Evolutionary conservation across 139 green algal genomes (phyloP), one percentile per base, ranked within the genome.

Genomic region (Yamagishiella unicocca): DNA sequence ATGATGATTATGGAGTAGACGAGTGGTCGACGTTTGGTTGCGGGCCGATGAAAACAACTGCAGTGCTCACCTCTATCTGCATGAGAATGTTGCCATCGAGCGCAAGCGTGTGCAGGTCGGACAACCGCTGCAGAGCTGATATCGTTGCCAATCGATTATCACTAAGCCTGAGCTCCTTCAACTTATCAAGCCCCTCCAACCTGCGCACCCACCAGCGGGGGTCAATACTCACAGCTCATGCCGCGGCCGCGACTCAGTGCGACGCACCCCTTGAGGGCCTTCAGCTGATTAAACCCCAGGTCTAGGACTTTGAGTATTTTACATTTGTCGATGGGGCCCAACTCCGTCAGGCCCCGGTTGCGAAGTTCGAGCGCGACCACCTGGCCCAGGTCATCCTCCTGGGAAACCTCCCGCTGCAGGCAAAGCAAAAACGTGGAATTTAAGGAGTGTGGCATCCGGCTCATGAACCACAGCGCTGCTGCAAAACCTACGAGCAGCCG

Each of bases 291-390:
- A 37, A 68, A 86, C 5, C 19, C 64, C 2, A 86, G 55, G 31
- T 86, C 80, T 9, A 86, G 19, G 2, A 77, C 64, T 37, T 86
- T 86, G 0, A 86, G 80, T 33, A 29, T 55, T 38, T 42, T 43
- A 21, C 80, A 86, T 19, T 64, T 86, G 33, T 86, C 80, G 33
- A 86, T 77, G 1, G 80, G 62, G 10, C 80, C 80, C 6, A 86
- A 25, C 35, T 86, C 80, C 31, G 80, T 86, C 64, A 86, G 64
- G 17, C 80, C 64, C 25, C 64, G 43, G 45, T 86, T 74, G n/a
- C 80, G 80, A 55, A 86, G 80, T 55, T 86, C 80, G 2, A 86
- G 25, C 62, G 80, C 80, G 64, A 86, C 80, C 8, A 86, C 64
- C 7, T 86, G 43, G 45, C 50, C 29, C 31, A 86, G 42, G 43